Conservation (phyloP, 495 filamentous ascomycete species). For the Tuber magnatum region DNA sequence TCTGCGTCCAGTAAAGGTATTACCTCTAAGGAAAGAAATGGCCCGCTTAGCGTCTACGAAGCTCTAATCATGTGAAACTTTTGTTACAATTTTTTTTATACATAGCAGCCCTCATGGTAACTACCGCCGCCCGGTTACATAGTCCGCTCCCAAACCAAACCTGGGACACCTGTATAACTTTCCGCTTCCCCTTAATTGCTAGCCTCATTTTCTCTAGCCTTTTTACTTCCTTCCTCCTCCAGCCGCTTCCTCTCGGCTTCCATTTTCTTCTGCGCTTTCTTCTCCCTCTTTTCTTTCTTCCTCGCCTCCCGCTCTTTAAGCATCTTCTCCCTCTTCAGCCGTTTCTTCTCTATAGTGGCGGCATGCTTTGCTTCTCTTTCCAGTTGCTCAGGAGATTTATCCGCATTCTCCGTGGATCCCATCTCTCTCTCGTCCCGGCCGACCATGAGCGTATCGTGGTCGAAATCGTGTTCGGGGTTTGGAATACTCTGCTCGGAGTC, state of each 20-base stretch:
- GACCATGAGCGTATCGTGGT: background rate
- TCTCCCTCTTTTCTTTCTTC: background rate
- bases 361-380: background rate
- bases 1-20: background rate
- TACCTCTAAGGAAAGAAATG: background rate
- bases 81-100: background rate
- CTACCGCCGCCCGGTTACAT: background rate
- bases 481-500: background rate
- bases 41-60: background rate
- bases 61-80: background rate
- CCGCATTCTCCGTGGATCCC: background rate
- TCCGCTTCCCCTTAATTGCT: background rate
- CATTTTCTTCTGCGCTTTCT: background rate
- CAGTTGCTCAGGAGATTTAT: background rate
- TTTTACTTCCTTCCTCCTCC: background rate
- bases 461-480: background rate
- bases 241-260: background rate
- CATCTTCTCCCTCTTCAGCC: background rate
- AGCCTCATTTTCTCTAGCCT: background rate
- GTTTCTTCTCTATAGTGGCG: background rate
- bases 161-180: background rate
- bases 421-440: background rate
- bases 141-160: background rate
- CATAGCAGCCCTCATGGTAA: background rate
- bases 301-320: background rate